Evolutionary conservation across 2,329 filamentous ascomycete genomes (phyloP), one percentile per base, ranked within the genome.

Genomic region (Aspergillus ustus): DNA sequence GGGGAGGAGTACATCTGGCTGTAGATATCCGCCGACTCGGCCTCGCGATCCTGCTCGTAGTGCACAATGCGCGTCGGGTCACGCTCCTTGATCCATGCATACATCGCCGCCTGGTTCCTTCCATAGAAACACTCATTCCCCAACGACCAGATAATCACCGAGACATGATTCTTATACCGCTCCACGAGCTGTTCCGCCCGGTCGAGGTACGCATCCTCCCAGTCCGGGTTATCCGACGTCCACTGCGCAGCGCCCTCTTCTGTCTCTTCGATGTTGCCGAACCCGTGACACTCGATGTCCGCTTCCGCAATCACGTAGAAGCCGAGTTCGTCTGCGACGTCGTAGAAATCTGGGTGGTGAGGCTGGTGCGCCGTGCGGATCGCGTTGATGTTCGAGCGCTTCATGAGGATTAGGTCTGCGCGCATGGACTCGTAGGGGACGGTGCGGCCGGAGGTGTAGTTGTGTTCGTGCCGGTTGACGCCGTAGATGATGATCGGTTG

Each of bases 101-200:
- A 87, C 89, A 92, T 92, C 37, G 84, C 85, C 51, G 81, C 82
- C 70, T 89, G 87, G 70, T 92, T 91, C 9, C 80, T 77, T 1
- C 89, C 89, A 67, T 89, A 91, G 71, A 90, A 91, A 0, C 88
- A 85, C 71, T 92, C 89, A 68, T 92, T 92, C 0, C 89, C 90
- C 0, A 92, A 79, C 51, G 86, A 89, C 90, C 90, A 92, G 48
- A 91, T 84, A 55, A 92, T 87, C 56, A 92, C 81, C n/a, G 83
- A 88, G 0, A 89, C 75, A 66, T 91, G 87, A 60, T 91, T 89
- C 75, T 90, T 90, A 72, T 91, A 89, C 17, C 90, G 82, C 67
- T 87, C 82, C 0, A 92, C 81, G 55, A 91, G 75, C 57, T 89
- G 86, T 34, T 80, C 75, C 60, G 87, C 86, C 2, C 90, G 85